Base-by-base conservation (phyloP, 176 grass and related monocot genomes). In the Phragmites australis region DNA sequence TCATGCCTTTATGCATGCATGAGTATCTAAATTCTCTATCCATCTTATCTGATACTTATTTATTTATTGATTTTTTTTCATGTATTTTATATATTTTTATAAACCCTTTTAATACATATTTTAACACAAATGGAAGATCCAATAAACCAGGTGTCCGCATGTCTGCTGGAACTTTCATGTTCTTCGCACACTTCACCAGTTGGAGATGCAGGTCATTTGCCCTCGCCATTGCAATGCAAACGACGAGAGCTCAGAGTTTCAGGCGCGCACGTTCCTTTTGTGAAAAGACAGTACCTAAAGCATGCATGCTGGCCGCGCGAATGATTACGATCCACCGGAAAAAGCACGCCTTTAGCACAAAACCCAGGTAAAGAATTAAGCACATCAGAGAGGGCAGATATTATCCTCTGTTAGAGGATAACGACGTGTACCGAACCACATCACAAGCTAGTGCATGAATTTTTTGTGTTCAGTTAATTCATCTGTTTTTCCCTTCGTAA, bases 351-450 rank as follows among this genome's bases (percentile, higher is more conserved):
- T 25, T 77, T 54, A 29, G 45, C 14, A 32, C 61, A 16, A 17
- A 67, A 50, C 9, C 31, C 31, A 14, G 13, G 30, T 56, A 10
- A 67, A 81, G 50, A 37, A 76, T 87, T 42, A 68, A 87, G 22
- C 58, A 29, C 51, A 49, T 29, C 6, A n/a, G 46, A 21, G 19
- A 29, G 25, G 5, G 16, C 1, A 2, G 34, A 45, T 70, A 18
- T 29, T 26, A 70, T 68, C 64, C 41, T 52, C 30, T n/a, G 76
- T 34, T 81, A 23, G 15, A 18, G 30, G 78, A 87, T 1, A 45
- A 5, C 51, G 78, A 70, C 78, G 19, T 25, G 44, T 62, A 87
- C 53, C 72, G 23, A 82, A 87, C 85, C 70, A 9, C 29, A 31
- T 21, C 52, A 39, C 60, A 34, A 30, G 34, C 2, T 37, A 37